Evolutionary conservation across 2,329 filamentous ascomycete genomes (phyloP).

Genomic region (Sporothrix pseudoabietina): DNA sequence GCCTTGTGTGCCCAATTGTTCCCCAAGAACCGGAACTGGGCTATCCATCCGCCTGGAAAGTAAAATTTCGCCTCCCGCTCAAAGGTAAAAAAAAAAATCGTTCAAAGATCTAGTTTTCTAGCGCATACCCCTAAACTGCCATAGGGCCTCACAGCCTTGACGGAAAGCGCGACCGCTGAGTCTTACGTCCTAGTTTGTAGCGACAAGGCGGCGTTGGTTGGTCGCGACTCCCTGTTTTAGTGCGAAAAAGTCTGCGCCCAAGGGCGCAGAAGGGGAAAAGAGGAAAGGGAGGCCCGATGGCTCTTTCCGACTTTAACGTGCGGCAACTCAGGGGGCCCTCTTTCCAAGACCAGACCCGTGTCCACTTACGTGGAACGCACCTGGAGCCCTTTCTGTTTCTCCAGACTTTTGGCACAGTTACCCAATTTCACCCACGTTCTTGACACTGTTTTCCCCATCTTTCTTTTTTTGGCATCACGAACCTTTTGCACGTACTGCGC

Average conservation of each 20-base stretch:
- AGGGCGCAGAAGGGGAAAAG: not conserved
- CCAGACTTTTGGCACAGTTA: conserved; percentile 19
- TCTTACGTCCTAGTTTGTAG: not conserved
- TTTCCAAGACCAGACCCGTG: conserved; percentile 1
- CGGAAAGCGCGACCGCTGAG: conserved; percentile 11
- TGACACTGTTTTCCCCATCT: not conserved
- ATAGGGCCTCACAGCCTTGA: conserved; percentile 3
- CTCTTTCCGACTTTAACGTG: conserved; percentile 25
- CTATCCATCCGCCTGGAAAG: not conserved
- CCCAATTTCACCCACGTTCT: conserved; percentile 1
- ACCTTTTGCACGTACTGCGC: not conserved
- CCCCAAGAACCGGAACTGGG: conserved; percentile 4
- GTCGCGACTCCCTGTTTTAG: conserved; percentile 25
- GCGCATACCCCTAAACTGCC: not conserved
- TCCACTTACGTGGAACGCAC: conserved; percentile 10
- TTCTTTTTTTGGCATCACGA: conserved; percentile 22
- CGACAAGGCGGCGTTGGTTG: conserved; percentile 6
- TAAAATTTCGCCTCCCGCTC: conserved; percentile 24
- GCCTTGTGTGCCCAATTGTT: conserved; percentile 1
- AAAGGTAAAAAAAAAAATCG: conserved; percentile 6
- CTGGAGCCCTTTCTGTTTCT: conserved; percentile 20
- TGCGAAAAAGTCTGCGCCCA: conserved; percentile 16
- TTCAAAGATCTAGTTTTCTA: conserved; percentile 15
- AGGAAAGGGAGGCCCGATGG: not conserved
- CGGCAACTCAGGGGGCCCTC: conserved; percentile 21